Evolutionary conservation across 768 basidiomycete genomes (phyloP).

Genomic region (Tephrocybe rancida): DNA sequence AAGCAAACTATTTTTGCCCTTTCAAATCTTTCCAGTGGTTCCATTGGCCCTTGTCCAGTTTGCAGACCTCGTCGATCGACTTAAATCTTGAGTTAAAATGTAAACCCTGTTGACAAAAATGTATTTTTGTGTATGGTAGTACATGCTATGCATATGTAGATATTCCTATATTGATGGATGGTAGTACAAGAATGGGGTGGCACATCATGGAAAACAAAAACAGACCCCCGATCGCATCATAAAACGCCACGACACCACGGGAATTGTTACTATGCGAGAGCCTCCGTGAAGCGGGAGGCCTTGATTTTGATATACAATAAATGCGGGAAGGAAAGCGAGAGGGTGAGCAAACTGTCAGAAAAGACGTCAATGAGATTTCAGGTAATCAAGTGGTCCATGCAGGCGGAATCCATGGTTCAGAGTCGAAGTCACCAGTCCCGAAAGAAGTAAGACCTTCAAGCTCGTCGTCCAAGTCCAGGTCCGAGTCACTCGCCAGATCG

Average conservation of each 20-base stretch:
- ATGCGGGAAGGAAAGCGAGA: constrained; percentile 2
- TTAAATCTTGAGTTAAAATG: no score
- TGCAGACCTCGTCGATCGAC: no score
- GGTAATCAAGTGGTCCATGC: constrained; percentile 4
- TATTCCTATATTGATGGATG: neutral
- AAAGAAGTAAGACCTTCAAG: neutral
- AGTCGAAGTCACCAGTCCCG: constrained; percentile 1
- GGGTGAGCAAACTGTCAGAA: neutral
- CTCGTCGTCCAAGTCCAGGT: neutral
- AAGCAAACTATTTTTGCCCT: no score
- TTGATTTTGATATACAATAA: constrained; percentile 7
- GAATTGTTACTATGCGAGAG: neutral
- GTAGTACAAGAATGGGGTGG: neutral
- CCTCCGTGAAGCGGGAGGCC: neutral
- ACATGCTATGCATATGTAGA: neutral
- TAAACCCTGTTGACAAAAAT: no score
- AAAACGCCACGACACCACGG: neutral
- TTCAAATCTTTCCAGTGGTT: no score
- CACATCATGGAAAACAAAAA: neutral
- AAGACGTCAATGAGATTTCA: neutral
- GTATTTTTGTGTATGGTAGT: neutral
- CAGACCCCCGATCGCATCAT: neutral
- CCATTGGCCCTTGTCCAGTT: no score
- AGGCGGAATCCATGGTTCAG: constrained; percentile 7
- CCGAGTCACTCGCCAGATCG: neutral